Base-by-base conservation (phyloP, 306 rosid species). In the peach (Prunus persica) region DNA sequence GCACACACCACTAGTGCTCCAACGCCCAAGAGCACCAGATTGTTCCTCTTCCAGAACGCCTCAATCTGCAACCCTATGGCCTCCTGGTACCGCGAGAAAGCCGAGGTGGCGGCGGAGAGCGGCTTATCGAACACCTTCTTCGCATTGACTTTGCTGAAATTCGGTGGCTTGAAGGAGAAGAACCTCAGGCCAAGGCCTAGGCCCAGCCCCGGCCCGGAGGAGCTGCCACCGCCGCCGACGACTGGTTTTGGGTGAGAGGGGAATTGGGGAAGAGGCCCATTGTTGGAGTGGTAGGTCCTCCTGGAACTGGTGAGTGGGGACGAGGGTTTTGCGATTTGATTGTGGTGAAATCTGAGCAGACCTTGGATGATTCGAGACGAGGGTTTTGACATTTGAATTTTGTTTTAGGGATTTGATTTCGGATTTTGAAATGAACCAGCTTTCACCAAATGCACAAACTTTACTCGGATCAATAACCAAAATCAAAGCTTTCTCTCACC, bases 1-100 rank as follows among this genome's bases (percentile, higher is more conserved):
- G 84, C 89, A 78, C 99, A 95, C 18, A 91, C 74, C 55, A 95
- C 0, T 57, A 91, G 83, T 5, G 86, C 99, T 6, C 66, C 90
- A n/a, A 82, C 89, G n/a, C 92, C 97, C 15, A 87, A 24, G 9
- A 95, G 77, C 74, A 90, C 54, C 62, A 89, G 87, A 60, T 76
- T 75, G 60, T 95, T 88, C 71, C 96, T 87, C 79, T 72, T 88
- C 79, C 78, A 89, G 71, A 95, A 92, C n/a, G 99, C 93, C 83
- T 92, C 99, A 38, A 92, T 51, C 80, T 95, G 99, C 85, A 95
- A 47, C 50, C 93, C 96, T 4, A 95, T 61, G 5, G 98, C 97
- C 86, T 77, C 92, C 43, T 94, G 84, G 79, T 95, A 92, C 20
- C 97, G 85, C 41, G 89, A 76, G 67, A 92, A 83, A 18, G 96